Evolutionary conservation across 202 grass and related monocot genomes (phyloP).

Genomic region (Panicum virgatum): DNA sequence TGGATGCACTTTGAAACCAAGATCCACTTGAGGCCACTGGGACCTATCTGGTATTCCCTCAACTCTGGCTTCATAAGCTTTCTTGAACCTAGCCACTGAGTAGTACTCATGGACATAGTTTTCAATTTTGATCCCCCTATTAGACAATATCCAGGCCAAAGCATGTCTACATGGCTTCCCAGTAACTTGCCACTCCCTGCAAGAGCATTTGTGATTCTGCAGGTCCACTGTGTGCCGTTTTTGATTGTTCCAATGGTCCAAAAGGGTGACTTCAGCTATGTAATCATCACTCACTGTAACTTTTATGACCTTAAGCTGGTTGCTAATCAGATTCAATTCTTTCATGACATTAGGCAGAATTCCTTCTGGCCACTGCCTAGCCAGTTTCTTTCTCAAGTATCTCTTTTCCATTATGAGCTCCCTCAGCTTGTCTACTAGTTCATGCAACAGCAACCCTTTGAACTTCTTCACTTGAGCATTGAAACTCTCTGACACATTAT

Average conservation of each 20-base stretch:
- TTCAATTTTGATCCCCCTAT: background rate
- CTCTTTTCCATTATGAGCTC: background rate
- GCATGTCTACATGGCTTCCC: background rate
- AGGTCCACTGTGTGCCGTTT: background rate
- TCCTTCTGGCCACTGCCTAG: background rate
- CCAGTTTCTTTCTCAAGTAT: background rate
- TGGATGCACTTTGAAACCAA: background rate
- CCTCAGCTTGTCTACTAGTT: background rate
- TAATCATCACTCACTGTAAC: background rate
- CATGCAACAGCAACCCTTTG: background rate
- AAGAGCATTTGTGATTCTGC: background rate
- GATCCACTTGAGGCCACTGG: background rate
- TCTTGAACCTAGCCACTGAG: background rate
- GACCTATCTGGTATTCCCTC: background rate
- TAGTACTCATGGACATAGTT: background rate
- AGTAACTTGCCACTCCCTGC: background rate
- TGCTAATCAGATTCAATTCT: background rate
- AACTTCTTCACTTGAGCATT: background rate
- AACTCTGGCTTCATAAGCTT: background rate
- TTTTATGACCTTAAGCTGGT: background rate
- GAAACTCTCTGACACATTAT: background rate
- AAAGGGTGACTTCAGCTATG: background rate
- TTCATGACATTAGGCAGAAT: background rate
- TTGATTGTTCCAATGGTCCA: background rate
- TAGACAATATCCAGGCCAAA: background rate